Base-by-base conservation (phyloP, 495 filamentous ascomycete genomes). In the Penicillium malachiteum region DNA sequence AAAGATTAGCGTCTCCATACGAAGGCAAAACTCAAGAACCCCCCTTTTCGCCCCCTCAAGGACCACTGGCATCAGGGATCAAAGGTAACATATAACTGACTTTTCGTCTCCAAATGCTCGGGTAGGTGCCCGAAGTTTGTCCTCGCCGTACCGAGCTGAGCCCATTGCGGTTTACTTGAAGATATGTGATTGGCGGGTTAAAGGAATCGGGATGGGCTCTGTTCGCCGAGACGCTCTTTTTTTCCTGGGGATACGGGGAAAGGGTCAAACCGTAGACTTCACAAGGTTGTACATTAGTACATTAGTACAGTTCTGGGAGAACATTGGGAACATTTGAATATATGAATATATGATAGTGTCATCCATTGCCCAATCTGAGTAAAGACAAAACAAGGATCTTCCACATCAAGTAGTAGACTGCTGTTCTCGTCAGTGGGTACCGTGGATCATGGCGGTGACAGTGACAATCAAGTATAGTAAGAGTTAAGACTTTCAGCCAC, bases 301-400 rank as follows among this genome's bases (percentile, higher is more conserved):
- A n/a, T n/a, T n/a, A n/a, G n/a, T n/a, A n/a, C n/a, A n/a, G n/a
- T n/a, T n/a, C n/a, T n/a, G n/a, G n/a, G n/a, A n/a, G n/a, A n/a
- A n/a, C n/a, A n/a, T n/a, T n/a, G n/a, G n/a, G n/a, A n/a, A n/a
- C n/a, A n/a, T n/a, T 21, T 45, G 16, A 6, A 13, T 33, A 50
- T 50, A 56, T 12, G 34, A n/a, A 40, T 45, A 50, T 41, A 49
- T 49, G 46, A 9, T 37, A 16, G 31, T 7, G 46, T 49, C 43
- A 46, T 46, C 21, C 43, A 32, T 31, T 46, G 26, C 43, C 43
- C 43, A 31, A 14, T 33, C 7, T n/a, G 26, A 32, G 43, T 32
- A 46, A n/a, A n/a, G 14, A 40, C 5, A 39, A 4, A 39, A 40
- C 6, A 34, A 37, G 33, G 31, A 48, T 18, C 51, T n/a, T 6